Evolutionary conservation across 768 basidiomycete species (phyloP).

Genomic region (Hydnomerulius pinastri): DNA sequence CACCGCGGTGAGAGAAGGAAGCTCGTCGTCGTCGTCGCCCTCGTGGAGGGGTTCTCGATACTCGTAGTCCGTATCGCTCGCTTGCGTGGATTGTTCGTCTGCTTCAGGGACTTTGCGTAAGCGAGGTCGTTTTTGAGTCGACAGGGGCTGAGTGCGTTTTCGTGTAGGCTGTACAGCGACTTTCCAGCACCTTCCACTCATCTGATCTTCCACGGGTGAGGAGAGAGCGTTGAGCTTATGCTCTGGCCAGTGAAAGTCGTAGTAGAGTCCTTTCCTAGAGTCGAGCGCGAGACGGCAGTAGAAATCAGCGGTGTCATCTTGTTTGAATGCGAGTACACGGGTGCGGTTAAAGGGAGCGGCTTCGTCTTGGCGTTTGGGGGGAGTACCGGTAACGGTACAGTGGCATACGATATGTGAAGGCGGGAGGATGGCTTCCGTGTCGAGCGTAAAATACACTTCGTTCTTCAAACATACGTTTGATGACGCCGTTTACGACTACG

Average conservation of each 20-base stretch:
- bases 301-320: constrained; percentile 37
- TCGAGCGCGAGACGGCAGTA: constrained; percentile 63
- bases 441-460: constrained; percentile 71
- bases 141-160: constrained; percentile 3
- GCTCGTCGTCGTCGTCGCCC: constrained; percentile 23
- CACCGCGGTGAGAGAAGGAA: constrained; percentile 10
- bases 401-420: constrained; percentile 52
- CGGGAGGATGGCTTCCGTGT: constrained; percentile 47
- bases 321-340: constrained; percentile 10
- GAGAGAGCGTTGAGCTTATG: constrained; percentile 45
- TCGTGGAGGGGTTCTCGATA: constrained; percentile 19
- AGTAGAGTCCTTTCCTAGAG: constrained; percentile 60
- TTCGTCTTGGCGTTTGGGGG: constrained; percentile 10
- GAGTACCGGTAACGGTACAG: constrained; percentile 47
- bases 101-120: constrained; percentile 24
- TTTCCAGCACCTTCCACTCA: constrained; percentile 48
- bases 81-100: constrained; percentile 18
- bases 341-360: constrained; percentile 14
- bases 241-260: constrained; percentile 57
- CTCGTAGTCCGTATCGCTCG: constrained; percentile 23
- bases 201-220: constrained; percentile 27
- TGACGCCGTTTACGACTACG: neutral
- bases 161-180: constrained; percentile 32
- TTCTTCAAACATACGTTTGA: constrained; percentile 45
- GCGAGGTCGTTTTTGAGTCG: constrained; percentile 23